Percentiles rank a stretch among this genome's conserved stretches.
Conservation (phyloP, 2,329 filamentous ascomycete genomes). For the Aspergillus niger region DNA sequence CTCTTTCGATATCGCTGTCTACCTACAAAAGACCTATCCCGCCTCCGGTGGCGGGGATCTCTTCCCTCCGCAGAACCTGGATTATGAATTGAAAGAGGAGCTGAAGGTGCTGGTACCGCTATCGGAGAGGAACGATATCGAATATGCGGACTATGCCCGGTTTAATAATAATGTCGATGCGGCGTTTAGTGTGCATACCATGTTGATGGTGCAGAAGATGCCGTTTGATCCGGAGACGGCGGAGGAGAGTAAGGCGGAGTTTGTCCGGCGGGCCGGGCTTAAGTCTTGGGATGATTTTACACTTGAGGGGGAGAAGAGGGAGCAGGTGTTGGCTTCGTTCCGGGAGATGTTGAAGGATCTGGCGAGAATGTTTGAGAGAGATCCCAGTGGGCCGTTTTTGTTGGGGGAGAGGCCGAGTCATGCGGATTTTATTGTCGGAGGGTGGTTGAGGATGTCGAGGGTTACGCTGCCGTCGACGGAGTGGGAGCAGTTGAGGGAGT, state of each 20-base stretch:
- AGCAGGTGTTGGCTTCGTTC: constrained; percentile 45
- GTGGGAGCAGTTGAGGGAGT: constrained; percentile 51
- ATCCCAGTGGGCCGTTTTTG: constrained; percentile 52
- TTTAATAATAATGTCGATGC: constrained; percentile 61
- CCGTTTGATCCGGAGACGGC: constrained; percentile 56
- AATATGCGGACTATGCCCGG: constrained; percentile 43
- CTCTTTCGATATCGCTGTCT: constrained; percentile 66
- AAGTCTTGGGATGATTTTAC: constrained; percentile 44
- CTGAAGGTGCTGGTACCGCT: constrained; percentile 41
- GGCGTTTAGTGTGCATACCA: constrained; percentile 52
- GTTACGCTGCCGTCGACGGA: constrained; percentile 47
- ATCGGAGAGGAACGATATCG: constrained; percentile 30
- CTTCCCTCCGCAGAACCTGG: constrained; percentile 50
- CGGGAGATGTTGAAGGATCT: constrained; percentile 46
- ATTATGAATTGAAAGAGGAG: constrained; percentile 41
- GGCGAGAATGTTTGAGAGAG: constrained; percentile 43
- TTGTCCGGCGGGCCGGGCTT: constrained; percentile 51
- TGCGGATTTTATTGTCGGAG: constrained; percentile 61
- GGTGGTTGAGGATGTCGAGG: constrained; percentile 55
- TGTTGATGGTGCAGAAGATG: constrained; percentile 46
- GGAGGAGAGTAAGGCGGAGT: constrained; percentile 50
- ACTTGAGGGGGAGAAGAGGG: constrained; percentile 43
- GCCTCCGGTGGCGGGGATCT: constrained; percentile 49
- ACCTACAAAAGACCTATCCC: constrained; percentile 58
- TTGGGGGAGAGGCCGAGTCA: constrained; percentile 51